Evolutionary conservation across 805 yeast genomes (phyloP).

Genomic region (Candida awuae): DNA sequence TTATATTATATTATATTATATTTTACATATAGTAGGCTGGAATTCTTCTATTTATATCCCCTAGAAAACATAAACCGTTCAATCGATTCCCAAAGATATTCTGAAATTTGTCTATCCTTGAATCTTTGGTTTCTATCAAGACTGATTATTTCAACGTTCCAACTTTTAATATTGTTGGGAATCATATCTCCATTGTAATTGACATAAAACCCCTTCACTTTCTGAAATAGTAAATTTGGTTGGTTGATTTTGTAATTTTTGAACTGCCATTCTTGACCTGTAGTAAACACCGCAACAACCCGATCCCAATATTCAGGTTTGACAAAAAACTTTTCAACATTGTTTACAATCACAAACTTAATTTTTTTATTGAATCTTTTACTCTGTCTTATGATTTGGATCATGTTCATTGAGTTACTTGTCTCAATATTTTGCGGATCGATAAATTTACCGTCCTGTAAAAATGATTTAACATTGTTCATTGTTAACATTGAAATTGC

Average conservation of each 20-base stretch:
- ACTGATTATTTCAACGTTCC: constrained; percentile 80
- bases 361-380: constrained; percentile 47
- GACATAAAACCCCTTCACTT: constrained; percentile 74
- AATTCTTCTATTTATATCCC: constrained; percentile 39
- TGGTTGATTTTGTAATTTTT: constrained; percentile 74
- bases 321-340: constrained; percentile 75
- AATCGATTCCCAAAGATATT: constrained; percentile 74
- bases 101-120: constrained; percentile 80
- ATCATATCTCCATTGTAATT: constrained; percentile 70
- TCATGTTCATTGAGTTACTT: constrained; percentile 20
- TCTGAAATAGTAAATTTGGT: constrained; percentile 75
- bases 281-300: constrained; percentile 89
- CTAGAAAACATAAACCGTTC: constrained; percentile 64
- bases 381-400: constrained; percentile 48
- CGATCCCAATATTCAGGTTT: constrained; percentile 98
- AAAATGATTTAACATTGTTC: constrained; percentile 56
- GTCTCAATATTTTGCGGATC: constrained; percentile 37
- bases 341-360: constrained; percentile 75
- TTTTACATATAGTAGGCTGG: background rate
- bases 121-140: constrained; percentile 80
- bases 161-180: constrained; percentile 66
- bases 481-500: constrained; percentile 64
- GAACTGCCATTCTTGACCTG: constrained; percentile 98
- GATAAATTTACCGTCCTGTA: constrained; percentile 64
- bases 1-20: background rate